Evolutionary conservation across 768 basidiomycete genomes (phyloP).

Genomic region (Collybia mongolica): DNA sequence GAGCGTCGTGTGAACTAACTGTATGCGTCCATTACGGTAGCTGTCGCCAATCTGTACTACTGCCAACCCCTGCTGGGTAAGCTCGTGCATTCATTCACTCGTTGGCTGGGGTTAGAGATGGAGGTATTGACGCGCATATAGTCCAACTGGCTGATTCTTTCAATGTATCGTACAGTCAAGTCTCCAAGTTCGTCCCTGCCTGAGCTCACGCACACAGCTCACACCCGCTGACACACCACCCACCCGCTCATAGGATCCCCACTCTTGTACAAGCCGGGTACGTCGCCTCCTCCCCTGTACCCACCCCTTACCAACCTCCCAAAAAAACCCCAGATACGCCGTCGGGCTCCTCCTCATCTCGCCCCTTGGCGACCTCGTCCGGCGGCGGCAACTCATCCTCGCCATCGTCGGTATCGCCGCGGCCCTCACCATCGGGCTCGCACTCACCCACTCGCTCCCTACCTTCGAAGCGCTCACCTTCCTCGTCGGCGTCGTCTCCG

Average conservation of each 20-base stretch:
- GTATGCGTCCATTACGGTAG: no score
- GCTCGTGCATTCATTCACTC: no score
- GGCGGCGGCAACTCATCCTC: constrained; percentile 69
- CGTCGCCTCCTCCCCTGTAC: not conserved
- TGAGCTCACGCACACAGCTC: constrained; percentile 16
- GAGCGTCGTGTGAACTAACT: no score
- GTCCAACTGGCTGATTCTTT: constrained; percentile 40
- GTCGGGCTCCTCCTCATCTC: constrained; percentile 69
- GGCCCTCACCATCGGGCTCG: constrained; percentile 64
- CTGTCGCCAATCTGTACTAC: constrained; percentile 73
- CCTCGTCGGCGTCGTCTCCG: constrained; percentile 63
- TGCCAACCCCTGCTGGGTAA: constrained; percentile 74
- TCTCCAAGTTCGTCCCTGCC: constrained; percentile 27
- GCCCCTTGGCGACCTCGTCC: constrained; percentile 79
- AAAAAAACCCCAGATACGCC: constrained; percentile 66
- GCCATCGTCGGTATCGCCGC: constrained; percentile 48
- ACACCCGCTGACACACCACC: constrained; percentile 4
- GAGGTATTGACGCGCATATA: constrained; percentile 8
- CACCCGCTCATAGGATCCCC: constrained; percentile 41
- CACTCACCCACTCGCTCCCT: constrained; percentile 51
- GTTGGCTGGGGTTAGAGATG: not conserved
- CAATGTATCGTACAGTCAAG: constrained; percentile 29
- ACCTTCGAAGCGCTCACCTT: constrained; percentile 67
- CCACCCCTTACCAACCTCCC: not conserved
- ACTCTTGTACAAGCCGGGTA: constrained; percentile 68